Conservation (phyloP, 495 filamentous ascomycete species). For the Annulohypoxylon maeteangense region DNA sequence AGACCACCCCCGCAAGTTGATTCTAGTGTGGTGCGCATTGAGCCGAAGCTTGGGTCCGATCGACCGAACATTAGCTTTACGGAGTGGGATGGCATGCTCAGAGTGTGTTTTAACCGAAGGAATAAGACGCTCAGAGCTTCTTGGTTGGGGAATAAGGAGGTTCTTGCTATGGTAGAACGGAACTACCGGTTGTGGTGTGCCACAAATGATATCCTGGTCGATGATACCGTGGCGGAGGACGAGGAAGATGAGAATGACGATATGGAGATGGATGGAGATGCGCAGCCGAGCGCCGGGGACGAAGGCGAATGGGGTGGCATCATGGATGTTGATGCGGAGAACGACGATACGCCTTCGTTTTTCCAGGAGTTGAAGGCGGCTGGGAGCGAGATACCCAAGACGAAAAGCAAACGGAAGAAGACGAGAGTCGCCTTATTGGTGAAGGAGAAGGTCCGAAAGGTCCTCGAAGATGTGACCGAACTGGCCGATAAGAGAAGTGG, state of each 20-base stretch:
- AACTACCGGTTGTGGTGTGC: slow-evolving; percentile 93
- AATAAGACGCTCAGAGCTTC: slow-evolving; percentile 77
- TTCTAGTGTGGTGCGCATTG: slow-evolving; percentile 65
- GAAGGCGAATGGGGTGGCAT: slow-evolving; percentile 52
- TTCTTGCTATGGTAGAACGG: slow-evolving; percentile 81
- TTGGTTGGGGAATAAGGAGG: slow-evolving; percentile 78
- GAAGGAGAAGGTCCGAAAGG: slow-evolving; percentile 81
- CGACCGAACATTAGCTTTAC: slow-evolving; percentile 88
- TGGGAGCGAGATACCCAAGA: slow-evolving; percentile 58
- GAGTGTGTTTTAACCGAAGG: slow-evolving; percentile 82
- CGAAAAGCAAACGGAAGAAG: slow-evolving; percentile 69
- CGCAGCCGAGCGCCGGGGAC: slow-evolving; percentile 62
- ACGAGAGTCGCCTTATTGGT: slow-evolving; percentile 82
- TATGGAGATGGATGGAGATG: slow-evolving; percentile 63
- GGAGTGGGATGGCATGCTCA: slow-evolving; percentile 91
- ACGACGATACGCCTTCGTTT: slow-evolving; percentile 74
- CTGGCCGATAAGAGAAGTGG: slow-evolving; percentile 82
- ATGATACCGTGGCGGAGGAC: slow-evolving; percentile 69
- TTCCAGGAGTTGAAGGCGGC: slow-evolving; percentile 73
- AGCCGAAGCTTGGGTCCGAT: slow-evolving; percentile 76
- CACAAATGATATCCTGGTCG: slow-evolving; percentile 78
- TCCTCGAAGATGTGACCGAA: slow-evolving; percentile 78
- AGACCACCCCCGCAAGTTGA: slow-evolving; percentile 88
- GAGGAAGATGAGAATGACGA: slow-evolving; percentile 62
- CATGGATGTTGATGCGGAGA: slow-evolving; percentile 55